A percentile compares a stretch with the other conserved stretches of the same genome.
Conservation (phyloP, 345 rosid species). For the Hypericum perforatum region DNA sequence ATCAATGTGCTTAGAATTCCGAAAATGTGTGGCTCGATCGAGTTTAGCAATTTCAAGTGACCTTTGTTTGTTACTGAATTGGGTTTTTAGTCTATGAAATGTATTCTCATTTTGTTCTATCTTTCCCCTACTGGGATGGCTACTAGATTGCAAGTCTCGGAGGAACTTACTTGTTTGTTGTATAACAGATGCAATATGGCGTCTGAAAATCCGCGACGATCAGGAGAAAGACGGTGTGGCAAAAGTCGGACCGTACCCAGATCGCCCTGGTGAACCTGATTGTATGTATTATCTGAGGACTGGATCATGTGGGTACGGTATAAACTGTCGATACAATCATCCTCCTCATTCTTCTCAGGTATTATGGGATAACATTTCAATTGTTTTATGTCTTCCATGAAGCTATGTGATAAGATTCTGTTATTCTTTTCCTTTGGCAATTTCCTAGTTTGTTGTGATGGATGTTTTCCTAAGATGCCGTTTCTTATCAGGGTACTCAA, state of each 20-base stretch:
- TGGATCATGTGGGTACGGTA: constrained; percentile 68
- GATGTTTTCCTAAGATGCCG: constrained; percentile 7
- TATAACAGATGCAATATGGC: constrained; percentile 36
- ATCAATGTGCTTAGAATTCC: too few relatives aligned
- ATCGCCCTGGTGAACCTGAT: constrained; percentile 71
- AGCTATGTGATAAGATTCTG: not conserved
- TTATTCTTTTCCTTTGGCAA: too few relatives aligned
- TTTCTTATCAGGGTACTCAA: constrained; percentile 26
- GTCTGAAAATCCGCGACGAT: constrained; percentile 48
- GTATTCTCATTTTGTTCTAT: not conserved
- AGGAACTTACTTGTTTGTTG: not conserved
- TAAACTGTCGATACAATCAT: constrained; percentile 60
- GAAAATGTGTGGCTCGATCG: too few relatives aligned
- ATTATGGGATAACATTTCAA: not conserved
- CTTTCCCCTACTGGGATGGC: not conserved
- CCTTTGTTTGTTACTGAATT: too few relatives aligned
- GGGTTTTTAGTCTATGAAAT: too few relatives aligned
- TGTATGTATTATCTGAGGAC: constrained; percentile 56
- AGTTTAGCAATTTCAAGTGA: too few relatives aligned
- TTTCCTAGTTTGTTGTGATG: too few relatives aligned
- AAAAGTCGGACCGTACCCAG: constrained; percentile 45
- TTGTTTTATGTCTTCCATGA: too few relatives aligned
- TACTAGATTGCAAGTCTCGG: constrained; percentile 2
- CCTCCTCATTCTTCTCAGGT: constrained; percentile 51
- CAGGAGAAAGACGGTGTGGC: constrained; percentile 29